A percentile compares a stretch with the other conserved stretches of the same genome.
Evolutionary conservation across 2,329 filamentous ascomycete genomes (phyloP).

Genomic region (Phaeosphaeriaceae sp.): DNA sequence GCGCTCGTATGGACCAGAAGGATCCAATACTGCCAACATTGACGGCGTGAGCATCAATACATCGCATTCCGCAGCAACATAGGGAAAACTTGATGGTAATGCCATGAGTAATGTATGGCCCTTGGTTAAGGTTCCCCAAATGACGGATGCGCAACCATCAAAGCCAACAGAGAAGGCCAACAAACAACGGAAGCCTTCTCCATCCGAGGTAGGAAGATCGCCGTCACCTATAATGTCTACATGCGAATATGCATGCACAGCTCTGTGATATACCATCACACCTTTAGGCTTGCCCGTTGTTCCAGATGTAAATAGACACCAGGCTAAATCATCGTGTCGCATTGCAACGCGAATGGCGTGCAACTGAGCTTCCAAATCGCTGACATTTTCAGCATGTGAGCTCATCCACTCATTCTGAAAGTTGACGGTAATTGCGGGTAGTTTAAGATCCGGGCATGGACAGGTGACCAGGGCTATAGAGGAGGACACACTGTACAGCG

Average conservation of each 20-base stretch:
- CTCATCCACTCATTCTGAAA: conserved; percentile 9
- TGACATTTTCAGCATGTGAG: not conserved
- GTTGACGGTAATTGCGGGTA: conserved; percentile 3
- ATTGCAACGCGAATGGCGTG: not conserved
- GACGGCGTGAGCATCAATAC: conserved; percentile 12
- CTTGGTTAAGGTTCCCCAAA: conserved; percentile 6
- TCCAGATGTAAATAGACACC: conserved; percentile 25
- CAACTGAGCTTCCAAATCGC: not conserved
- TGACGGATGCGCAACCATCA: conserved; percentile 5
- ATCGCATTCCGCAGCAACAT: conserved; percentile 8
- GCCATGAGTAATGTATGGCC: conserved; percentile 10
- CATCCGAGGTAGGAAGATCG: not conserved
- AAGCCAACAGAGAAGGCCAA: conserved; percentile 8
- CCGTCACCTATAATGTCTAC: not conserved
- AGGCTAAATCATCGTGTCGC: conserved; percentile 6
- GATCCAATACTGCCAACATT: conserved; percentile 10
- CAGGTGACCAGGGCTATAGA: conserved; percentile 1
- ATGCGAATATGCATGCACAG: not conserved
- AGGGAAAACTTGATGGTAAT: conserved; percentile 8
- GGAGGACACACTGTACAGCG: not conserved
- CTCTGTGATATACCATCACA: conserved; percentile 15
- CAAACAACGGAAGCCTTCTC: not conserved
- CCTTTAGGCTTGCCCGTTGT: conserved; percentile 30
- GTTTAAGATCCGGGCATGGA: conserved; percentile 1
- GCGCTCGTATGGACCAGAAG: conserved; percentile 4